phyloP scores from a whole-genome alignment of 78 protist species.

The Dictyostelium firmibasis region DNA sequence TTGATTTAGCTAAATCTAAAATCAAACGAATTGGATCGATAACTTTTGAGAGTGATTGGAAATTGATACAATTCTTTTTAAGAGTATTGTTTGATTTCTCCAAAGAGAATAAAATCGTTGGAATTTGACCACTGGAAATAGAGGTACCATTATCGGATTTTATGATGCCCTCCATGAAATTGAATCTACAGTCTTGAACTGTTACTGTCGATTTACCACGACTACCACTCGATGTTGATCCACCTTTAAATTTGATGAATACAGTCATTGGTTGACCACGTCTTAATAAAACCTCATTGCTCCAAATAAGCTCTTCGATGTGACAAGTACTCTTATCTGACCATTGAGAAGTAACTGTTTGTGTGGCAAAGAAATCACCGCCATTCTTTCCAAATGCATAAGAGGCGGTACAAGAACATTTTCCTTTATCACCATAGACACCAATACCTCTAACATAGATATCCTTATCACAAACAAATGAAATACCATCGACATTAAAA shows the following conservation, averaged over 20 bases:
- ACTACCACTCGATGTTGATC: slow-evolving; percentile 9
- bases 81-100: not conserved
- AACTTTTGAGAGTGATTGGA: not conserved
- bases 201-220: not conserved
- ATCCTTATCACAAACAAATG: not conserved
- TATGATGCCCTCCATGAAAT: not conserved
- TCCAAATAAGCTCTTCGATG: slow-evolving; percentile 12
- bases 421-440: slow-evolving; percentile 56
- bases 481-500: slow-evolving; percentile 11
- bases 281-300: not conserved
- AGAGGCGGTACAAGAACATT: not conserved
- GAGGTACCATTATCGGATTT: slow-evolving; percentile 47
- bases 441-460: slow-evolving; percentile 52
- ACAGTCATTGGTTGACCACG: not conserved
- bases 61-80: not conserved
- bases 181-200: not conserved
- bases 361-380: not conserved
- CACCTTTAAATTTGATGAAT: slow-evolving; percentile 6
- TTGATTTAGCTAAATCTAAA: not conserved
- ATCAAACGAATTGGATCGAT: not conserved
- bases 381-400: not conserved
- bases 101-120: slow-evolving; percentile 24
- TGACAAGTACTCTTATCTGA: not conserved
- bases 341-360: not conserved
- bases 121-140: slow-evolving; percentile 30